phyloP scores from a whole-genome alignment of 192 early-diverging fungal genomes.

The Lobosporangium transversale region DNA sequence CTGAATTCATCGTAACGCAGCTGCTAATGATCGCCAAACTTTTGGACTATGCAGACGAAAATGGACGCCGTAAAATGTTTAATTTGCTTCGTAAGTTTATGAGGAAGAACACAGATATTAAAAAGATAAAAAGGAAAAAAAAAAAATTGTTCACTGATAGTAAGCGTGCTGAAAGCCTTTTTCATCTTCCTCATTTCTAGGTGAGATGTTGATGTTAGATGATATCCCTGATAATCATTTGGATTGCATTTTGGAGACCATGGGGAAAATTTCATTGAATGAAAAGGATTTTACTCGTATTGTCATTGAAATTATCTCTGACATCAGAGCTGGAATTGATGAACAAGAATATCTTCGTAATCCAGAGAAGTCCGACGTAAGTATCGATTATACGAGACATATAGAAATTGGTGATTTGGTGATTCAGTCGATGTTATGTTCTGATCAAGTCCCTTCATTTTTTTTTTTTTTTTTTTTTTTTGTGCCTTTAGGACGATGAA shows the following conservation, averaged over 20 bases:
- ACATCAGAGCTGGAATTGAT: constrained; percentile 70
- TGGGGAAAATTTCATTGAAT: constrained; percentile 78
- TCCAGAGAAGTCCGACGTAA: constrained; percentile 39
- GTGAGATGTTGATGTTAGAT: constrained; percentile 77
- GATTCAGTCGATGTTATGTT: no score
- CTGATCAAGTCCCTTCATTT: no score
- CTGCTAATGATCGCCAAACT: constrained; percentile 80
- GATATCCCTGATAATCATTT: constrained; percentile 84
- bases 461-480: no score
- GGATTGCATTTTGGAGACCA: constrained; percentile 77
- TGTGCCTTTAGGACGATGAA: constrained; percentile 39
- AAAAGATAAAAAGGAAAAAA: no score
- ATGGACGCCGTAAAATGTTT: constrained; percentile 85
- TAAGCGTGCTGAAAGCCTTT: no score
- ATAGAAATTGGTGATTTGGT: no score
- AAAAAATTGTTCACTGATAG: neutral
- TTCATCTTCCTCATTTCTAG: no score
- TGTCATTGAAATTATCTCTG: constrained; percentile 80
- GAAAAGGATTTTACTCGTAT: constrained; percentile 89
- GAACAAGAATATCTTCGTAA: constrained; percentile 47
- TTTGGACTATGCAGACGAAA: constrained; percentile 90
- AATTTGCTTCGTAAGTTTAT: constrained; percentile 71
- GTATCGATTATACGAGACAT: neutral
- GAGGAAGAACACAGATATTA: neutral
- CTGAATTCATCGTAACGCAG: constrained; percentile 76